Conservation (phyloP, 2,329 filamentous ascomycete genomes). For the Geoglossum cookeanum region DNA sequence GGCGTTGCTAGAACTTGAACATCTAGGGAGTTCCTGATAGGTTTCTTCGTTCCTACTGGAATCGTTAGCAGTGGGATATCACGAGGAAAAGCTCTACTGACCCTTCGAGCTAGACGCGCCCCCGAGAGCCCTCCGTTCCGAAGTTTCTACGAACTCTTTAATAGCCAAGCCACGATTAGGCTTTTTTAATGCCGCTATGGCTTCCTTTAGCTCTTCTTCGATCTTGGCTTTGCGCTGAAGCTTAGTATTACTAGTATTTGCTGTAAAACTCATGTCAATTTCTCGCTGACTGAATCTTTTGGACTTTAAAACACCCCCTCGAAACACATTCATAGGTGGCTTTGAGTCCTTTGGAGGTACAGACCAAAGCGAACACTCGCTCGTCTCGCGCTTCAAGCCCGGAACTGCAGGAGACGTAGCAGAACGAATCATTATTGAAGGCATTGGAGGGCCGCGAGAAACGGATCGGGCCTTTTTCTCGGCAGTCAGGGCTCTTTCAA, state of each 20-base stretch:
- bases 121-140: slow-evolving; percentile 18
- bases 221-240: slow-evolving; percentile 24
- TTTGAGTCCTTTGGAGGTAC: slow-evolving; percentile 10
- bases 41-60: not conserved
- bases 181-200: slow-evolving; percentile 27
- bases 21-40: slow-evolving; percentile 4
- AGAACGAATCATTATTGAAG: slow-evolving; percentile 23
- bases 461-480: slow-evolving; percentile 16
- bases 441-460: slow-evolving; percentile 6
- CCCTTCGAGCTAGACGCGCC: slow-evolving; percentile 18
- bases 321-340: slow-evolving; percentile 13
- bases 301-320: slow-evolving; percentile 25
- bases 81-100: slow-evolving; percentile 4
- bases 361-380: slow-evolving; percentile 21
- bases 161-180: slow-evolving; percentile 28
- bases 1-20: slow-evolving; percentile 32
- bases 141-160: slow-evolving; percentile 25
- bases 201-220: slow-evolving; percentile 27
- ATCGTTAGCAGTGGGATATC: not conserved
- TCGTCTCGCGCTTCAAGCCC: slow-evolving; percentile 22
- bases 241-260: slow-evolving; percentile 24
- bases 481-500: slow-evolving; percentile 28
- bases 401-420: slow-evolving; percentile 23
- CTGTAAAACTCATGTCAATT: slow-evolving; percentile 22
- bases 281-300: slow-evolving; percentile 28